Percentiles rank a stretch among this genome's conserved stretches.
These are phyloP conservation scores for Colletotrichum sp. DNA, from an alignment of 2,329 filamentous ascomycete species.

Conservation along the genomic window DNA sequence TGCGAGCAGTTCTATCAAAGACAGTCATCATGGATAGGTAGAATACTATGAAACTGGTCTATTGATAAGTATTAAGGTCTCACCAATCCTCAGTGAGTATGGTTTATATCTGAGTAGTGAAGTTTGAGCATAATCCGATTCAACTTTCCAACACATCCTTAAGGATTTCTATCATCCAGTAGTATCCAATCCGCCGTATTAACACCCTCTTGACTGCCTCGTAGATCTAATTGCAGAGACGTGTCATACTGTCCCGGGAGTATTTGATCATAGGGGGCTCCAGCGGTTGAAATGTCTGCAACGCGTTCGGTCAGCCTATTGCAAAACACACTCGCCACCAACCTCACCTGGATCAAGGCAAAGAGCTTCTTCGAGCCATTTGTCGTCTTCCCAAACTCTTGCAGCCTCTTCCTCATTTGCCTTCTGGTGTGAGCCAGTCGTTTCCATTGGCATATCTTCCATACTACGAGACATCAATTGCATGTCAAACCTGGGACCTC, in stretches of 20 bases:
- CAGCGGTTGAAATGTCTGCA: not conserved
- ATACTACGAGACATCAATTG: not conserved
- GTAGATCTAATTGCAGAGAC: not conserved
- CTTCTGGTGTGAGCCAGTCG: not conserved
- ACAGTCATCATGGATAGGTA: too few species aligned
- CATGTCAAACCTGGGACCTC: not conserved
- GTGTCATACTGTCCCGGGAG: not conserved
- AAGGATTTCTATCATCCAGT: not conserved
- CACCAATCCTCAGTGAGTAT: too few species aligned
- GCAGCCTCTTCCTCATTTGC: rapidly evolving
- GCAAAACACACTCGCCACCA: not conserved
- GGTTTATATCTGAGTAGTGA: rapidly evolving
- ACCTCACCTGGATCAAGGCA: not conserved
- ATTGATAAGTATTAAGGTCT: too few species aligned
- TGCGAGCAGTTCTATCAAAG: too few species aligned
- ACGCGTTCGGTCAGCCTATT: not conserved
- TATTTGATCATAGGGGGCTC: not conserved
- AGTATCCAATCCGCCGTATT: not conserved
- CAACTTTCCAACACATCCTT: rapidly evolving
- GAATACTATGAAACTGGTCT: too few species aligned
- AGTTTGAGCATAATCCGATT: too few species aligned
- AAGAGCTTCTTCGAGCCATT: not conserved
- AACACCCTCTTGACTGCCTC: not conserved
- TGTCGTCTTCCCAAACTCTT: not conserved
- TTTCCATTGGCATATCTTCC: not conserved